Evolutionary conservation across 306 rosid genomes (phyloP).

Genomic region (barrel medic (Medicago truncatula)): DNA sequence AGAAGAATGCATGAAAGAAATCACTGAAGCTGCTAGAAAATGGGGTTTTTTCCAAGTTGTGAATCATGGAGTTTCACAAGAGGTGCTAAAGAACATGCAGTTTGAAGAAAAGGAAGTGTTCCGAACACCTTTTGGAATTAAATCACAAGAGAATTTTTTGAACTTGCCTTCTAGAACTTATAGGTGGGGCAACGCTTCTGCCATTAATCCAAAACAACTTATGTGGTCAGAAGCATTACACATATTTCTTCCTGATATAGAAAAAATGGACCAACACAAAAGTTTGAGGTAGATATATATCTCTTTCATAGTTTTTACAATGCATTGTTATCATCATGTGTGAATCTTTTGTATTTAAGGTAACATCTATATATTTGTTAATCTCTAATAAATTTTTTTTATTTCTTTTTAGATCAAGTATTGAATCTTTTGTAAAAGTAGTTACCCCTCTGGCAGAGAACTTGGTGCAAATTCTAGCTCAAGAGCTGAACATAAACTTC

Average conservation of each 20-base stretch:
- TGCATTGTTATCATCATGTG: neutral
- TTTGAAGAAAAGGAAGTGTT: slow-evolving; percentile 58
- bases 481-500: slow-evolving; percentile 51
- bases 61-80: slow-evolving; percentile 68
- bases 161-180: slow-evolving; percentile 55
- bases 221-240: slow-evolving; percentile 84
- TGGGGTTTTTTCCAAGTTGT: slow-evolving; percentile 83
- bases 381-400: neutral
- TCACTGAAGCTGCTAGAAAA: slow-evolving; percentile 57
- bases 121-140: slow-evolving; percentile 50
- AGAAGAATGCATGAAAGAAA: slow-evolving; percentile 56
- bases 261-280: slow-evolving; percentile 45
- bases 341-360: no score
- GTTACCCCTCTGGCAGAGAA: slow-evolving; percentile 49
- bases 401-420: slow-evolving; percentile 42
- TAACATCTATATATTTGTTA: no score
- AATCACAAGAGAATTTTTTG: slow-evolving; percentile 44
- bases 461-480: slow-evolving; percentile 60
- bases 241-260: slow-evolving; percentile 52
- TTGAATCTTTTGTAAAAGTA: slow-evolving; percentile 50
- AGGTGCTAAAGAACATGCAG: slow-evolving; percentile 46
- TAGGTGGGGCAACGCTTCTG: slow-evolving; percentile 73
- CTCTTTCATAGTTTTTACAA: no score
- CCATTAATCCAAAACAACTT: slow-evolving; percentile 53
- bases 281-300: slow-evolving; percentile 53